Base-by-base conservation (phyloP, 768 basidiomycete species). In the Suillus subluteus region DNA sequence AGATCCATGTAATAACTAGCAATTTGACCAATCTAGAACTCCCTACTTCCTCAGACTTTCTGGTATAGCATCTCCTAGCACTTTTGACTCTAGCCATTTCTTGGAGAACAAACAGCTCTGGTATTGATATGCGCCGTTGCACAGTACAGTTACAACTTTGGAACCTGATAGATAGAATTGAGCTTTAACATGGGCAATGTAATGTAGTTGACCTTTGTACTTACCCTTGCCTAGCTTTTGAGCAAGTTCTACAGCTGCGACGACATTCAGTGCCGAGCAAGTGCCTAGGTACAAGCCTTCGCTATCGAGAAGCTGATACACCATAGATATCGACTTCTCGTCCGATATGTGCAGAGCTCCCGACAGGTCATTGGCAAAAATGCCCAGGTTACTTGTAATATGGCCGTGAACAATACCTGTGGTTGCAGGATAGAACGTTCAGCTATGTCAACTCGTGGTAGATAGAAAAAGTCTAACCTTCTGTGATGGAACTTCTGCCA, bases 251-350 rank as follows among this genome's bases (percentile, higher is more conserved):
- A 88, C 88, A 0, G 97, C 96, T 12, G 97, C 95, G 46, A 95
- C 96, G 26, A 98, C 95, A 74, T 99, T 99, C 68, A 99, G 79
- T 1, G 98, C 95, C 7, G 94, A 90, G 68, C 93, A 96, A 4
- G 96, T 96, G 13, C 98, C 98, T 54, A 99, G 79, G 79, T 99
- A 99, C 46, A 99, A 73, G 0, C 98, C 98, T 75, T 98, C 98
- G 16, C 88, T 86, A 73, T 98, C 93, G 55, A 99, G 81, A 37
- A 99, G 81, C 65, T 96, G 88, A 76, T 98, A 99, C 55, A 99
- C 80, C 96, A 98, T 99, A 62, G 84, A 85, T 72, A 99, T 94
- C 21, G 94, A 90, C 75, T 96, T 91, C 73, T 88, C 87, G 70
- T 99, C 98, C 4, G 95, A 82, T 44, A 99, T 90, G 67, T 88